Base-by-base conservation (phyloP, 2,329 filamentous ascomycete genomes). In the Lachnellula occidentalis region DNA sequence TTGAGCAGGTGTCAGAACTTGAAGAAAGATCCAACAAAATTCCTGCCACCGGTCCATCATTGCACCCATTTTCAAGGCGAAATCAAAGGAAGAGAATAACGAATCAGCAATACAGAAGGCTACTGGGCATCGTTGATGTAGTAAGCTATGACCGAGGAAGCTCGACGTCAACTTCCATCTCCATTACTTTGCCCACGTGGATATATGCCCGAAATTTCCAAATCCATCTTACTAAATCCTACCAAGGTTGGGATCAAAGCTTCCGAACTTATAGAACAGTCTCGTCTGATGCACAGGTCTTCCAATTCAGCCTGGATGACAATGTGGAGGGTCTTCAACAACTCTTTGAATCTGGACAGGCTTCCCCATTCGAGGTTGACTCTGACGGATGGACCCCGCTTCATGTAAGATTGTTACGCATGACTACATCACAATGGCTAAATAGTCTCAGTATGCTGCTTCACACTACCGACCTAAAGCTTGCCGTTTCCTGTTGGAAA, bases 191-290 rank as follows among this genome's bases (percentile, higher is more conserved):
- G 14, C 54, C 50, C 2, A 47, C 14, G 15, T 57, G 48, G 55
- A 48, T 57, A 31, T 45, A 19, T 43, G 48, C 55, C 37, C 36
- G 51, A 31, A 39, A 17, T 12, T 57, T 36, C 8, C 39, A 57
- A n/a, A 17, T 57, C 31, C 45, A 42, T 3, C 11, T 54, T 11
- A 57, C 17, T 22, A 57, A 46, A 17, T 51, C 55, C 22, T 45
- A 45, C 39, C 36, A 51, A 21, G 55, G 55, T 4, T 57, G 51
- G 55, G 55, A 57, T 31, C 48, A 51, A 7, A 54, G 50, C 43
- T 45, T 57, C 21, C 47, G 55, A 22, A 39, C 45, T 14, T 57
- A 52, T 36, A 43, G 45, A 46, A 37, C 21, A n/a, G 34, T 57
- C 4, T 27, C 55, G 11, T 36, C 41, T 7, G 51, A 52, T 22